A percentile compares a stretch with the other conserved stretches of the same genome.
Evolutionary conservation across 164 flowering plant genomes (phyloP).

Genomic region (Tetrastigma voinierianum): DNA sequence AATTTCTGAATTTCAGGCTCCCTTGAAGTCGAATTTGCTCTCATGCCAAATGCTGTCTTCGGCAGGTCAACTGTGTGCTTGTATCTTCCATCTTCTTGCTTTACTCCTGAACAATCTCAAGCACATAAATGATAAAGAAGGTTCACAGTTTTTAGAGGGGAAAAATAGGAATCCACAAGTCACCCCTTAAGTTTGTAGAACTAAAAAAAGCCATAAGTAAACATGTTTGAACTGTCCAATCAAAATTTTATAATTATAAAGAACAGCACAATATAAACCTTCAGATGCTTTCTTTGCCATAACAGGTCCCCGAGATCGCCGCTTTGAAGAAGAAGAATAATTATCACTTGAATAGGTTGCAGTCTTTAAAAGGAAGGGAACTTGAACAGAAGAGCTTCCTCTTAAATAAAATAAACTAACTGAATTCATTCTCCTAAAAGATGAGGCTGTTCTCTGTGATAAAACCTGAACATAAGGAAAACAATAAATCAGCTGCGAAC

Average conservation of each 20-base stretch:
- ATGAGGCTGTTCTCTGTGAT: constrained; percentile 45
- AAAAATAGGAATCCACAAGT: neutral
- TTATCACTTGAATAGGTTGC: constrained; percentile 31
- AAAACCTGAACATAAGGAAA: constrained; percentile 47
- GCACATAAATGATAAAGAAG: constrained; percentile 10
- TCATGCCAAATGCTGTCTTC: constrained; percentile 84
- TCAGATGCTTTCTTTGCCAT: constrained; percentile 79
- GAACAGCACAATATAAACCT: constrained; percentile 37
- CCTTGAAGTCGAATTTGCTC: constrained; percentile 81
- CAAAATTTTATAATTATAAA: neutral
- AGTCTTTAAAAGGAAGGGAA: constrained; percentile 28
- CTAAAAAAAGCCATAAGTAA: neutral
- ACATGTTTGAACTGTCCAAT: neutral
- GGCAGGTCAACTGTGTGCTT: constrained; percentile 94
- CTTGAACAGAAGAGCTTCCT: constrained; percentile 32
- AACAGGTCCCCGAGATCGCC: constrained; percentile 80
- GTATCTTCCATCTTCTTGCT: constrained; percentile 86
- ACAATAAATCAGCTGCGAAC: neutral
- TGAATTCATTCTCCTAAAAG: constrained; percentile 41
- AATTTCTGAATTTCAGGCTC: constrained; percentile 97
- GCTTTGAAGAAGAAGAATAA: constrained; percentile 40
- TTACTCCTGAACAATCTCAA: constrained; percentile 48
- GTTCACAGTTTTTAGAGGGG: neutral
- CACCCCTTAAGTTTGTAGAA: neutral
- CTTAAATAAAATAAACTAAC: constrained; percentile 29